phyloP scores from a whole-genome alignment of 331 rosid genomes.

The Acacia pycnantha region DNA sequence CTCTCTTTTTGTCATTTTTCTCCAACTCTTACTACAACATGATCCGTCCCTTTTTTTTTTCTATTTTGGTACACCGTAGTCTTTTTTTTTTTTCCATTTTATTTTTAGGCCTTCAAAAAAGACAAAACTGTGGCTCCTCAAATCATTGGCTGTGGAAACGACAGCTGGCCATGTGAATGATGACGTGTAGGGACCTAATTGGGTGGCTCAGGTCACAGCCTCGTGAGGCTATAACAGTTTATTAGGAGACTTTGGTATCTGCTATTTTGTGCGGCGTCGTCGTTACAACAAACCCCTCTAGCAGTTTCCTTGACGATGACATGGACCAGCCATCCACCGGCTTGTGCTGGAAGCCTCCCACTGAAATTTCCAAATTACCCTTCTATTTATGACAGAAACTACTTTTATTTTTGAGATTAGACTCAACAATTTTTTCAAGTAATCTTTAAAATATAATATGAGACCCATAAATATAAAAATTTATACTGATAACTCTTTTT shows the following conservation, averaged over 20 bases:
- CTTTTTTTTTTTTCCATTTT: background rate
- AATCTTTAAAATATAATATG: too few relatives aligned
- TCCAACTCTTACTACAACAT: background rate
- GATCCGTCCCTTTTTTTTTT: background rate
- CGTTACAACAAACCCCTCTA: slow-evolving; percentile 69
- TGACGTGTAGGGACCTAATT: slow-evolving; percentile 35
- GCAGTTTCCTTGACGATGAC: slow-evolving; percentile 58
- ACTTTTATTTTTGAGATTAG: background rate
- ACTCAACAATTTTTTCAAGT: too few relatives aligned
- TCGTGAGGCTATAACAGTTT: slow-evolving; percentile 12
- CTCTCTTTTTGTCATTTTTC: background rate
- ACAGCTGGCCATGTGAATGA: slow-evolving; percentile 28
- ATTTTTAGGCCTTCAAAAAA: background rate
- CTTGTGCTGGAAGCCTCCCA: slow-evolving; percentile 23
- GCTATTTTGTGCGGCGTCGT: slow-evolving; percentile 36
- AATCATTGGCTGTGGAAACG: slow-evolving; percentile 20
- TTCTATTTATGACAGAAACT: background rate
- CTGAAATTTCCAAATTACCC: slow-evolving; percentile 29
- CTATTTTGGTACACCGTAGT: background rate
- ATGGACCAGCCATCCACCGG: slow-evolving; percentile 48
- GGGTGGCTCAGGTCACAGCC: slow-evolving; percentile 19
- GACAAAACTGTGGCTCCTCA: background rate
- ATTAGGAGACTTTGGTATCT: background rate
- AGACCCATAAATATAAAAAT: background rate
- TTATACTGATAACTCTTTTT: background rate